phyloP scores from a whole-genome alignment of 2,329 filamentous ascomycete genomes.

The Pseudocercospora vitis region DNA sequence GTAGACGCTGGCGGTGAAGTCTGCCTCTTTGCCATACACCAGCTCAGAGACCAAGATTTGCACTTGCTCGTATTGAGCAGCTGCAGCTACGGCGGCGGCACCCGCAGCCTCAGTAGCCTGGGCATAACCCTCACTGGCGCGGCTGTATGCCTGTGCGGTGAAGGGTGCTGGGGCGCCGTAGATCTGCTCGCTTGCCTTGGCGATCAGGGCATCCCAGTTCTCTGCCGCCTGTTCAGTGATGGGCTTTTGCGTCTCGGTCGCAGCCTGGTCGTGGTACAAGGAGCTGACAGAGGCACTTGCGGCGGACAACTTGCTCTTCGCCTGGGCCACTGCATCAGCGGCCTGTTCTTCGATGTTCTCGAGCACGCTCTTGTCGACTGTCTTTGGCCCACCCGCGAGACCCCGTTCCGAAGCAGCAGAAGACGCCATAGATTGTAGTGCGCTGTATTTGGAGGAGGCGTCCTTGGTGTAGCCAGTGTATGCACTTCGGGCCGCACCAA shows the following conservation, averaged over 20 bases:
- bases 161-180: conserved; percentile 64
- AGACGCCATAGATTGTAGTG: conserved; percentile 25
- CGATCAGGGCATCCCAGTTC: conserved; percentile 64
- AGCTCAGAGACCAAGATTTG: conserved; percentile 74
- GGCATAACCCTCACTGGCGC: conserved; percentile 59
- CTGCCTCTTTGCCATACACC: conserved; percentile 72
- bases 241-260: conserved; percentile 53
- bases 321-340: conserved; percentile 33
- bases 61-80: conserved; percentile 67
- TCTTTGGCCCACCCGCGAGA: conserved; percentile 19
- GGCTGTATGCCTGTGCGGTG: conserved; percentile 48
- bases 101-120: conserved; percentile 64
- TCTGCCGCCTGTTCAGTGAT: conserved; percentile 57
- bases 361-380: conserved; percentile 33
- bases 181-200: conserved; percentile 65
- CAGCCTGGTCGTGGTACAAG: conserved; percentile 49
- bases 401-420: conserved; percentile 12
- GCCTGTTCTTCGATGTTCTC: conserved; percentile 35
- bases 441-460: conserved; percentile 34
- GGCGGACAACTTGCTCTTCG: conserved; percentile 47
- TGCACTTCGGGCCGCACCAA: conserved; percentile 53
- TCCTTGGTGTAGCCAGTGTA: conserved; percentile 39
- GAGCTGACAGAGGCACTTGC: conserved; percentile 49
- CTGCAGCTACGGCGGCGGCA: conserved; percentile 60
- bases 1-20: conserved; percentile 79